phyloP scores from a whole-genome alignment of 441 rosid species.

The Populus hybrid region DNA sequence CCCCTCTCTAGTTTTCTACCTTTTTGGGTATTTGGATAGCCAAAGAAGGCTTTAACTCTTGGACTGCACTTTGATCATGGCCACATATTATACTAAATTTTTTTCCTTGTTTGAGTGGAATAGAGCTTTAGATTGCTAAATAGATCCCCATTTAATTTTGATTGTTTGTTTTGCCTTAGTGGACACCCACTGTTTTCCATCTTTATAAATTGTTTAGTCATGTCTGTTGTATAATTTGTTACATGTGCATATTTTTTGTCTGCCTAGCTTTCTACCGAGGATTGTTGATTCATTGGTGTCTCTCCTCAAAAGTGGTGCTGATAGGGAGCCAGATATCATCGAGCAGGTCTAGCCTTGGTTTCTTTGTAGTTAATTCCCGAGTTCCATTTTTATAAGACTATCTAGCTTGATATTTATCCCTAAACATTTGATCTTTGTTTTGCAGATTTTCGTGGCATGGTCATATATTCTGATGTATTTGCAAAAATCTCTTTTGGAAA shows the following conservation, averaged over 20 bases:
- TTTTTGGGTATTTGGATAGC: not conserved
- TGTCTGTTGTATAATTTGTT: not conserved
- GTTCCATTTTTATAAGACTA: not conserved
- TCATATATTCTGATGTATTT: conserved; percentile 62
- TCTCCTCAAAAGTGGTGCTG: conserved; percentile 79
- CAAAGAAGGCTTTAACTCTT: not conserved
- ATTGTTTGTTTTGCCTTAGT: not conserved
- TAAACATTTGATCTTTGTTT: conserved; percentile 13
- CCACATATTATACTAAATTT: not conserved
- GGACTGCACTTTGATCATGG: not conserved
- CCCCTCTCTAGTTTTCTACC: not conserved
- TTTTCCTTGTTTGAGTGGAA: not conserved
- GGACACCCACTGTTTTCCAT: not conserved
- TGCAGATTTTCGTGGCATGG: conserved; percentile 86
- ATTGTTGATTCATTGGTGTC: conserved; percentile 54
- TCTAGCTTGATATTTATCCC: conserved; percentile 1
- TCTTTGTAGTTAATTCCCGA: conserved; percentile 8
- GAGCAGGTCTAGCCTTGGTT: conserved; percentile 64
- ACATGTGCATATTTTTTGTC: conserved; percentile 12
- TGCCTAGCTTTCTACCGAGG: conserved; percentile 67
- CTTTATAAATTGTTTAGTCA: conserved; percentile 5
- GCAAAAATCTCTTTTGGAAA: conserved; percentile 62
- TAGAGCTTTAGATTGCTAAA: not conserved
- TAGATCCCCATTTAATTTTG: not conserved
- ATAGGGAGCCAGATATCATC: conserved; percentile 85